Evolutionary conservation across 345 rosid species (phyloP), one percentile per base, ranked within the genome.

Genomic region (Linum lewisii): DNA sequence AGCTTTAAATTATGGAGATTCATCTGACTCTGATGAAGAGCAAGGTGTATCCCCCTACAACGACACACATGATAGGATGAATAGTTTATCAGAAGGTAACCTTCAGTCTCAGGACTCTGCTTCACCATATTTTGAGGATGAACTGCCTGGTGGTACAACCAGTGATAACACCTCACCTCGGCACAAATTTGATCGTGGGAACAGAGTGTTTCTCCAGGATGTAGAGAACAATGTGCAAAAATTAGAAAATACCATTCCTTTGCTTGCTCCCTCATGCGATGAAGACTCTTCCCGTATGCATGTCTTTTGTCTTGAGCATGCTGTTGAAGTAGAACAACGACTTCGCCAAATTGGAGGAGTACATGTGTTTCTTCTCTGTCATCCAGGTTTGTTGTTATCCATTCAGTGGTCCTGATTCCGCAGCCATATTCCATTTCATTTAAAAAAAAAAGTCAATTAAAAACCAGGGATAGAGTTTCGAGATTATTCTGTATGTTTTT

Each of bases 231-330:
- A 68, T 57, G 64, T 66, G 37, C 72, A 78, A 51, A 26, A 73
- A 52, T 10, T 34, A 21, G 69, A 68, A 69, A 73, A 70, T 26
- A 49, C 72, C 47, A 71, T 65, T 61, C 54, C 69, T 21, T 67
- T 78, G 4, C 75, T 71, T 74, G 42, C 76, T 69, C 81, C 72
- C 26, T 75, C 69, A 66, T 79, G 77, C 59, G 78, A 83, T 69
- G 90, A 85, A 51, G 95, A 87, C 73, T 84, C 95, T 64, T 89
- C 84, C 63, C 84, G 82, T 47, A 50, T 84, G 81, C 96, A 93
- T 63, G 82, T 93, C 45, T 93, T 93, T 77, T 93, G 99, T 77
- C 97, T 93, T 61, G 88, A 93, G 82, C 97, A 93, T 73, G 99
- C 99, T 66, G 73, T 84, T 20, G 96, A 89, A 75, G 88, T 87